Conservation (phyloP, 495 filamentous ascomycete genomes). For the Neurospora tetrasperma region DNA sequence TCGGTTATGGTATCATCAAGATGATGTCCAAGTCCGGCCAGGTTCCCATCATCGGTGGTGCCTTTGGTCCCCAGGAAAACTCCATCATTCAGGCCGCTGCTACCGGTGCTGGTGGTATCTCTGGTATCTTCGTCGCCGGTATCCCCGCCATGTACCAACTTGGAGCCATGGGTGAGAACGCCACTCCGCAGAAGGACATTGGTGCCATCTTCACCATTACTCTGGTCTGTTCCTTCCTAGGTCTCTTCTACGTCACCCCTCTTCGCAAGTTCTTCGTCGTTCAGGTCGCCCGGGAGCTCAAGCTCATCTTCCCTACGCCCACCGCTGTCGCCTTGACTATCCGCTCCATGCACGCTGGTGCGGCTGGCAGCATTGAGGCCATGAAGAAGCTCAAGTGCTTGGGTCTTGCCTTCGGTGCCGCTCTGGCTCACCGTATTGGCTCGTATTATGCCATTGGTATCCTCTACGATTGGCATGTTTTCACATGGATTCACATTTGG, state of each 20-base stretch:
- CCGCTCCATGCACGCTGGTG: constrained; percentile 50
- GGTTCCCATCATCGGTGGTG: constrained; percentile 48
- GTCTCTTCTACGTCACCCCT: constrained; percentile 58
- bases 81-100: constrained; percentile 56
- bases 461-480: constrained; percentile 58
- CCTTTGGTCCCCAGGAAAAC: constrained; percentile 58
- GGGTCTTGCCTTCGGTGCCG: constrained; percentile 35
- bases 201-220: constrained; percentile 51
- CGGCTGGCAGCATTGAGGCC: constrained; percentile 41
- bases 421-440: constrained; percentile 44
- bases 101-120: constrained; percentile 52
- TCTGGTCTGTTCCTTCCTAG: constrained; percentile 53
- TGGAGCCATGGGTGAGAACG: constrained; percentile 32
- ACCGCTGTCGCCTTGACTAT: constrained; percentile 57
- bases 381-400: constrained; percentile 51
- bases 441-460: constrained; percentile 54
- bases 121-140: constrained; percentile 52
- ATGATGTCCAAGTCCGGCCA: constrained; percentile 32
- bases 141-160: constrained; percentile 56
- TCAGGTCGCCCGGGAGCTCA: constrained; percentile 51
- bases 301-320: constrained; percentile 53
- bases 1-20: constrained; percentile 57
- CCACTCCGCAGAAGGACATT: constrained; percentile 44
- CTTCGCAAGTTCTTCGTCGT: constrained; percentile 62
- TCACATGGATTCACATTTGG: constrained; percentile 56